Conservation (phyloP, 768 basidiomycete genomes). For the Bullera alba region DNA sequence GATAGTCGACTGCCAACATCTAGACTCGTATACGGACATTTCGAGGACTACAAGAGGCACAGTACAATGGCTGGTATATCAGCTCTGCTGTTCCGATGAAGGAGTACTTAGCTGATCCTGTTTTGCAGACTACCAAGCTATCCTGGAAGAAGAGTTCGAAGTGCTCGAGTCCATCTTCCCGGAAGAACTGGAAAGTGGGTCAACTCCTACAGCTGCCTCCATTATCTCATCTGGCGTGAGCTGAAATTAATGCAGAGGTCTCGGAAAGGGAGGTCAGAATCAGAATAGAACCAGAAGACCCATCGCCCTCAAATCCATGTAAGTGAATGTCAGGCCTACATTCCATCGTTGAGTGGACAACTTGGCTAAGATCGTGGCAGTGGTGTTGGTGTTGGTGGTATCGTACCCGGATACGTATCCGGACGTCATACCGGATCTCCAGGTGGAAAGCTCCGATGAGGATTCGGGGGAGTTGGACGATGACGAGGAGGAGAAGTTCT, state of each 20-base stretch:
- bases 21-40: neutral
- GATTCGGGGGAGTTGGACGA: conserved; percentile 51
- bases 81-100: neutral
- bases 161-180: conserved; percentile 95
- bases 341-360: neutral
- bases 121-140: conserved; percentile 39
- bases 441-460: conserved; percentile 55
- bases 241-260: conserved; percentile 56
- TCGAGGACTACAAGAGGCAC: neutral
- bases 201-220: conserved; percentile 9
- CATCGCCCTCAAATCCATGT: conserved; percentile 57
- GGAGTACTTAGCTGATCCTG: neutral
- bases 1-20: too few relatives aligned
- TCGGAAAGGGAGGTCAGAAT: conserved; percentile 76
- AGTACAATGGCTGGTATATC: neutral
- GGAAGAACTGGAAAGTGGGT: conserved; percentile 83
- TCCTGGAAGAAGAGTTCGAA: conserved; percentile 82
- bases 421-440: conserved; percentile 67
- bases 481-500: conserved; percentile 52
- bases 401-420: conserved; percentile 79
- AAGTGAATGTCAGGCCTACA: neutral
- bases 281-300: conserved; percentile 78
- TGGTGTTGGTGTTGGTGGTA: conserved; percentile 57
- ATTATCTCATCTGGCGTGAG: conserved; percentile 1
- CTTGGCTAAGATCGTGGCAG: neutral